These are phyloP conservation scores for Leonotis leonurus DNA, from an alignment of 257 asterid genomes.

Conservation along the genomic window DNA sequence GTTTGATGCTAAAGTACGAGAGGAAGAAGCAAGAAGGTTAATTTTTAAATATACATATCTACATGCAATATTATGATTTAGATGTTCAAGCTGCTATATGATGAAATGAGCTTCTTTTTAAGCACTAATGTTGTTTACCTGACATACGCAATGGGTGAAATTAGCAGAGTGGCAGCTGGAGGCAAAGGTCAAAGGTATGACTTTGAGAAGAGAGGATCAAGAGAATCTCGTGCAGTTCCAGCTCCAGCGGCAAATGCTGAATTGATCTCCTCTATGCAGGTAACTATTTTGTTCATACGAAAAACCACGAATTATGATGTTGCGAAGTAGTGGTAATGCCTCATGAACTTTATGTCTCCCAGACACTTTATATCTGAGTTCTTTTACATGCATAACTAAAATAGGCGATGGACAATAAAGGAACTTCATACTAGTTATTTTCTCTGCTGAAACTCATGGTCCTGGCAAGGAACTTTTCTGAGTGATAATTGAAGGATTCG, in stretches of 20 bases:
- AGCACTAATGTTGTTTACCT: neutral
- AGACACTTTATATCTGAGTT: neutral
- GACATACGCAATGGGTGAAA: slow-evolving; percentile 15
- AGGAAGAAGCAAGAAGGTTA: slow-evolving; percentile 94
- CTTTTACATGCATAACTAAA: neutral
- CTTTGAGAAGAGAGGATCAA: slow-evolving; percentile 45
- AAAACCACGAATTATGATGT: neutral
- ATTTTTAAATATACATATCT: neutral
- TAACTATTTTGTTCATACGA: slow-evolving; percentile 14
- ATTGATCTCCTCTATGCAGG: slow-evolving; percentile 69
- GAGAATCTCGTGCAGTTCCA: slow-evolving; percentile 70
- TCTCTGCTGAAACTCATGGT: neutral
- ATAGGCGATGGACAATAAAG: neutral
- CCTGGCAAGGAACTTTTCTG: neutral
- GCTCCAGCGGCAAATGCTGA: slow-evolving; percentile 87
- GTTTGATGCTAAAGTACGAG: slow-evolving; percentile 89
- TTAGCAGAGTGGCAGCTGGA: slow-evolving; percentile 64
- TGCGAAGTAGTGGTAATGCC: neutral
- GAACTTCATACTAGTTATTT: neutral
- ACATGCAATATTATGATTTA: neutral
- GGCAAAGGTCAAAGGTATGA: slow-evolving; percentile 50
- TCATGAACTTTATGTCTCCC: neutral
- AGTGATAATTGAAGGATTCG: neutral
- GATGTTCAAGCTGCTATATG: slow-evolving; percentile 1
- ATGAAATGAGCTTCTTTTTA: neutral